Evolutionary conservation across 805 yeast genomes (phyloP), one percentile per base, ranked within the genome.

Genomic region (Wickerhamiella brachini): DNA sequence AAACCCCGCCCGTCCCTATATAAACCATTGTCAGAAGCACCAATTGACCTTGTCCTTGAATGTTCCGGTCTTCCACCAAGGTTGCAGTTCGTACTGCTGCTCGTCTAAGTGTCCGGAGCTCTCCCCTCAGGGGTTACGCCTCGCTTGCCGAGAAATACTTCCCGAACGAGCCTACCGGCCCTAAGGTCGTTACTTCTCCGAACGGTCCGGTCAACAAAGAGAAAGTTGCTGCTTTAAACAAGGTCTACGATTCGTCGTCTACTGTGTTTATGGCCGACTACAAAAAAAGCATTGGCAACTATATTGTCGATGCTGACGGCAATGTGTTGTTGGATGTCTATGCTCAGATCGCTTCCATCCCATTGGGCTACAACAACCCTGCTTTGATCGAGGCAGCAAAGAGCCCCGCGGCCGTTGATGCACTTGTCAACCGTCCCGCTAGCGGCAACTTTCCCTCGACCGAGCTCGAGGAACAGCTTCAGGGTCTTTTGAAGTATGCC

Each of bases 351-450:
- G 85, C 95, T 12, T 85, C 94, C 13, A 84, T 85, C 57, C 82
- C 93, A 17, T 73, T 85, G 54, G 95, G 95, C 47, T 85, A 85
- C 77, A 85, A 85, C 73, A 82, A 85, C 71, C 94, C 94, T 20
- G 81, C 77, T 43, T 72, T 85, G 57, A 71, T 76, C 49, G 77
- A 79, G 68, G 78, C 78, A 49, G 90, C 93, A 48, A 73, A 73
- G 63, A 75, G 85, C 38, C 82, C 77, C 53, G 81, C 75, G 60
- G 80, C 81, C 84, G 68, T 80, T 55, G 75, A 79, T 64, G 86
- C 90, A 22, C 67, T 85, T 50, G 80, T 84, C 56, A 83, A 85
- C 71, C 77, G 95, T 66, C 94, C 95, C 43, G 95, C 95, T 20
- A 69, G 83, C 54, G 93, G 90, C 61, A 81, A 81, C 70, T 84